A percentile compares a stretch with the other conserved stretches of the same genome.
These are phyloP conservation scores for Coelastrella sp. DNA, from an alignment of 139 green algal species.

Conservation along the genomic window DNA sequence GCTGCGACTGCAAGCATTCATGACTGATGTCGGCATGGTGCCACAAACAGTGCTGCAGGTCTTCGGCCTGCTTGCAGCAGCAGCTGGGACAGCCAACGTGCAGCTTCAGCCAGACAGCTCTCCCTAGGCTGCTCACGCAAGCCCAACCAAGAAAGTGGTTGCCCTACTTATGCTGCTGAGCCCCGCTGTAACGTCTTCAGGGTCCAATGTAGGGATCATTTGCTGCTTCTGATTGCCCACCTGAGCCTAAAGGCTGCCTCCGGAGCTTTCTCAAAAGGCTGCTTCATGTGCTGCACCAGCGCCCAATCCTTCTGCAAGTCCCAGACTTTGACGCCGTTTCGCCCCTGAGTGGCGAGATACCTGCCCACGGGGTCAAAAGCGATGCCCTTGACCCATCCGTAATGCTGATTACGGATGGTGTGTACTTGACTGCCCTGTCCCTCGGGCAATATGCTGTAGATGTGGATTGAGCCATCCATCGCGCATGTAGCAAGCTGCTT, in stretches of 20 bases:
- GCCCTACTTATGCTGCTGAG: no score
- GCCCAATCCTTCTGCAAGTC: slow-evolving; percentile 75
- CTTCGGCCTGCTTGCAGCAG: no score
- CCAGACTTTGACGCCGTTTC: slow-evolving; percentile 90
- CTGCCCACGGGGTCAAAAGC: slow-evolving; percentile 94
- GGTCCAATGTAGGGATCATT: no score
- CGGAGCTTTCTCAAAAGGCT: slow-evolving; percentile 47
- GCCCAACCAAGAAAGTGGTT: no score
- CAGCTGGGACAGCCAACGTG: no score
- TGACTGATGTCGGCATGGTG: no score
- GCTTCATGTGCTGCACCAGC: slow-evolving; percentile 55
- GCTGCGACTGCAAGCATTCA: no score
- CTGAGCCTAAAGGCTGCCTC: slow-evolving; percentile 64
- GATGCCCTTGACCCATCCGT: slow-evolving; percentile 94
- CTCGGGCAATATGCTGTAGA: slow-evolving; percentile 60
- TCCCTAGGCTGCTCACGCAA: no score
- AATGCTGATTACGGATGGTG: slow-evolving; percentile 69
- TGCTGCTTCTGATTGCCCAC: neutral
- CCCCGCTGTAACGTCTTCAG: no score
- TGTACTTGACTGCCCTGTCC: neutral
- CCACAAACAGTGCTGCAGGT: no score
- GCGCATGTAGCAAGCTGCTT: slow-evolving; percentile 81
- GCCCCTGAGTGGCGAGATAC: slow-evolving; percentile 72
- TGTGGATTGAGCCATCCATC: slow-evolving; percentile 87
- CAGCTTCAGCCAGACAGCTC: no score